These are phyloP conservation scores for Candida glucosophila DNA, from an alignment of 1,139 yeast genomes.

Conservation along the genomic window DNA sequence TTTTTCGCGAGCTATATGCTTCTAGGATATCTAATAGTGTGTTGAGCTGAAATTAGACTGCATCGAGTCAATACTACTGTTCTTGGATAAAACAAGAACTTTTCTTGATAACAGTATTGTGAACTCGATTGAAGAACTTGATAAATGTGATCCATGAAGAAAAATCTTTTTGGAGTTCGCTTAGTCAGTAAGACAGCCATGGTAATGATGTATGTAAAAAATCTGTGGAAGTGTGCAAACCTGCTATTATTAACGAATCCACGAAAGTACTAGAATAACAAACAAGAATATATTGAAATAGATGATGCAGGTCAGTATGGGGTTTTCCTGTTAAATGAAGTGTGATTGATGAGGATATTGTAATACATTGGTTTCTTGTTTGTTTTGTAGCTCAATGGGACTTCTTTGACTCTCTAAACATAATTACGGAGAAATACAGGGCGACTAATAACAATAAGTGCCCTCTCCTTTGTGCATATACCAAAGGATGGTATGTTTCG, in stretches of 20 bases:
- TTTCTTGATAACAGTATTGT: no score
- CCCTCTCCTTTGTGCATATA: no score
- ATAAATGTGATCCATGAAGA: no score
- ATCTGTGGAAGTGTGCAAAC: constrained; percentile 84
- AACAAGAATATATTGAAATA: constrained; percentile 76
- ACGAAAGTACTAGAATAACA: constrained; percentile 64
- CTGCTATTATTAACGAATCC: constrained; percentile 88
- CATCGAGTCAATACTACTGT: no score
- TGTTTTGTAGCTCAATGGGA: constrained; percentile 75
- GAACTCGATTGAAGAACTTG: no score
- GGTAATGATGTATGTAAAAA: constrained; percentile 81
- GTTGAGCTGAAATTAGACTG: no score
- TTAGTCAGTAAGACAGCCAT: constrained; percentile 88
- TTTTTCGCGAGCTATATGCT: no score
- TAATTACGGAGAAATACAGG: constrained; percentile 83
- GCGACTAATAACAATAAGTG: no score
- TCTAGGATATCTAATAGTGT: no score
- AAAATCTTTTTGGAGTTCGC: constrained; percentile 82
- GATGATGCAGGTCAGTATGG: constrained; percentile 96
- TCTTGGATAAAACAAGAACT: no score
- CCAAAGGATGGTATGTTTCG: constrained; percentile 55
- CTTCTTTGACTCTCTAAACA: constrained; percentile 70
- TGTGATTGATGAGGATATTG: constrained; percentile 74
- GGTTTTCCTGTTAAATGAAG: constrained; percentile 75
- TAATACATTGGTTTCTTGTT: constrained; percentile 74